Evolutionary conservation across 495 filamentous ascomycete genomes (phyloP).

Genomic region (Talaromyces thailandensis): DNA sequence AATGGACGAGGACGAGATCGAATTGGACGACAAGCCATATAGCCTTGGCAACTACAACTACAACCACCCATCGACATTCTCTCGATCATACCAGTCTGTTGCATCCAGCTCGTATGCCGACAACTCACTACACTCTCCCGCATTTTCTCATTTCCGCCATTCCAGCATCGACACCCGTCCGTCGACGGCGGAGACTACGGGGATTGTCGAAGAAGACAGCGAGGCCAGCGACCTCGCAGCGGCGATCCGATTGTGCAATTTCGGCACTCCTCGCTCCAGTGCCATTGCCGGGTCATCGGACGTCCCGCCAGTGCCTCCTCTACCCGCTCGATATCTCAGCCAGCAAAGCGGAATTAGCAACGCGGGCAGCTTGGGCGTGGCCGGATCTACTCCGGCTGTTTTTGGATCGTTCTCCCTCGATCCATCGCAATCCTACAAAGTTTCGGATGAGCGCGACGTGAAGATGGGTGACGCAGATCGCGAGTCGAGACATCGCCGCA

Average conservation of each 20-base stretch:
- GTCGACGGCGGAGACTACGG: slow-evolving; percentile 49
- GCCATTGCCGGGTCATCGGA: slow-evolving; percentile 63
- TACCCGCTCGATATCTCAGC: slow-evolving; percentile 49
- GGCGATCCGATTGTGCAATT: slow-evolving; percentile 87
- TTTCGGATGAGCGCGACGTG: slow-evolving; percentile 38
- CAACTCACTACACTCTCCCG: slow-evolving; percentile 37
- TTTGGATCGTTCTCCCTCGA: slow-evolving; percentile 35
- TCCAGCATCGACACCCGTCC: slow-evolving; percentile 55
- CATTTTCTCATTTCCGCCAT: slow-evolving; percentile 37
- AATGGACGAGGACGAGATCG: slow-evolving; percentile 36
- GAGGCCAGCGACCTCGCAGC: slow-evolving; percentile 62
- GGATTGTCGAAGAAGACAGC: slow-evolving; percentile 62
- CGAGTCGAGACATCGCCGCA: slow-evolving; percentile 40
- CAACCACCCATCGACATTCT: slow-evolving; percentile 59
- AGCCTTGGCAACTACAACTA: slow-evolving; percentile 29
- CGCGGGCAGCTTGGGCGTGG: slow-evolving; percentile 21
- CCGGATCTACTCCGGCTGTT: slow-evolving; percentile 34
- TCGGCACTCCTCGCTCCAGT: slow-evolving; percentile 68
- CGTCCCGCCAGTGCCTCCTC: slow-evolving; percentile 76
- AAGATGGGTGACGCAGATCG: slow-evolving; percentile 27
- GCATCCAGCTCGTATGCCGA: slow-evolving; percentile 45
- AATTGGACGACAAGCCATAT: slow-evolving; percentile 27
- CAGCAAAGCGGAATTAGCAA: slow-evolving; percentile 18
- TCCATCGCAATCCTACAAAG: slow-evolving; percentile 40
- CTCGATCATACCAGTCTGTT: slow-evolving; percentile 78